A percentile compares a stretch with the other conserved stretches of the same genome.
These are phyloP conservation scores for Geranium incanum DNA, from an alignment of 441 rosid genomes.

Conservation along the genomic window DNA sequence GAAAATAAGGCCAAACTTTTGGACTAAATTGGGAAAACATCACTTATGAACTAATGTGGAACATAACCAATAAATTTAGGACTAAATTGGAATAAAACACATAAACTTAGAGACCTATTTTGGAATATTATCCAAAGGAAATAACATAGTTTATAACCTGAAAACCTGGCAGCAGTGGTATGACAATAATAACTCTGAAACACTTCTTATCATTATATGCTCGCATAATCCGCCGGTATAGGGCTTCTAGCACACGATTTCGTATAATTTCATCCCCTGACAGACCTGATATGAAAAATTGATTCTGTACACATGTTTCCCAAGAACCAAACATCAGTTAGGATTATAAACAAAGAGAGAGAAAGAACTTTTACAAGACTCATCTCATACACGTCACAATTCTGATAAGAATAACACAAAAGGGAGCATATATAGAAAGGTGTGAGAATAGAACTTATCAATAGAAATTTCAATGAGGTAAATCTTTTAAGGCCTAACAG, in stretches of 20 bases:
- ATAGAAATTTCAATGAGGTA: slow-evolving; percentile 2
- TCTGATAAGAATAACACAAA: not conserved
- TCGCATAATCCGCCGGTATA: slow-evolving; percentile 70
- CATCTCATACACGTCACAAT: slow-evolving; percentile 4
- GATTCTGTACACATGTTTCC: slow-evolving; percentile 72
- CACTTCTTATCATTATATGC: slow-evolving; percentile 78
- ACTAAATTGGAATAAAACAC: not conserved
- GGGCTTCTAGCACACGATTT: slow-evolving; percentile 84
- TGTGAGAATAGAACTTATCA: not conserved
- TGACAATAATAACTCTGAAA: slow-evolving; percentile 82
- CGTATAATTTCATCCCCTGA: slow-evolving; percentile 74
- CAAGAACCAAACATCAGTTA: slow-evolving; percentile 38
- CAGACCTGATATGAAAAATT: slow-evolving; percentile 98
- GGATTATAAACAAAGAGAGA: slow-evolving; percentile 21
- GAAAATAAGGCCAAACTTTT: not conserved
- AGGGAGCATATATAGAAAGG: not conserved
- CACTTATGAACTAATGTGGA: not conserved
- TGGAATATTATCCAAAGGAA: slow-evolving; percentile 8
- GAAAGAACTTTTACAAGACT: slow-evolving; percentile 20
- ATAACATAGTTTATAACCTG: slow-evolving; percentile 48
- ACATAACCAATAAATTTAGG: no score
- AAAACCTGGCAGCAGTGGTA: slow-evolving; percentile 96
- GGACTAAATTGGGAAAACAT: no score
- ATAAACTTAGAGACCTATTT: not conserved
- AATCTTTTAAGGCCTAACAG: not conserved